Conservation (phyloP, 1,284 basidiomycete species). For the Hypsizygus ulmarius region DNA sequence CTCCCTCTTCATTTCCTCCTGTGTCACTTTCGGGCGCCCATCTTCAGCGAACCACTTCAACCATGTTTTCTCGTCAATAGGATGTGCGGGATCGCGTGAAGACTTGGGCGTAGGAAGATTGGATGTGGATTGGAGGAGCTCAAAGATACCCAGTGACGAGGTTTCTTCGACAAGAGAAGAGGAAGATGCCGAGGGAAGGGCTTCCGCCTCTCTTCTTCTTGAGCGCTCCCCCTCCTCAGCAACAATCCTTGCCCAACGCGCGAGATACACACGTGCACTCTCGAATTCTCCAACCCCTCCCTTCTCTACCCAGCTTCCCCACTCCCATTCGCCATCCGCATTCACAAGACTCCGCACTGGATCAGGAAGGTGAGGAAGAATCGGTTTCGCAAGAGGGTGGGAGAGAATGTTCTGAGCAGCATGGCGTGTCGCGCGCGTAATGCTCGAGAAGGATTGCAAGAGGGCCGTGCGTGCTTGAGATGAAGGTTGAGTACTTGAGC, state of each 20-base stretch:
- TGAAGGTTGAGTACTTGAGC: constrained; percentile 46
- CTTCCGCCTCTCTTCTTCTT: constrained; percentile 71
- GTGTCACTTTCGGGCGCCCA: constrained; percentile 62
- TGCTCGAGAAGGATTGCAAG: constrained; percentile 83
- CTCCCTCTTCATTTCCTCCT: constrained; percentile 70
- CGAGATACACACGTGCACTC: constrained; percentile 92
- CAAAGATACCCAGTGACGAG: constrained; percentile 84
- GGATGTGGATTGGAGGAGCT: constrained; percentile 74
- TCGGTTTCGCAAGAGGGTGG: constrained; percentile 91
- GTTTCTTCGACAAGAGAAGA: constrained; percentile 58
- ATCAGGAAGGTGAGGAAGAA: constrained; percentile 90
- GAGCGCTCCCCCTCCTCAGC: constrained; percentile 94
- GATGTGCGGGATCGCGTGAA: constrained; percentile 68
- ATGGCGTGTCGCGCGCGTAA: constrained; percentile 85
- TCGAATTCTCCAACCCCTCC: constrained; percentile 93
- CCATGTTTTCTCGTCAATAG: constrained; percentile 71
- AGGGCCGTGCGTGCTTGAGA: constrained; percentile 75
- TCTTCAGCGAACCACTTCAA: constrained; percentile 69
- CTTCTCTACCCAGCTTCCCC: constrained; percentile 84
- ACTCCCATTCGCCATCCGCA: constrained; percentile 80
- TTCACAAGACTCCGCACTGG: constrained; percentile 86
- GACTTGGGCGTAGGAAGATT: constrained; percentile 77
- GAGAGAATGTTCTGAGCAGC: constrained; percentile 91
- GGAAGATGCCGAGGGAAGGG: constrained; percentile 48
- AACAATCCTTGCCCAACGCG: constrained; percentile 94